Evolutionary conservation across 768 basidiomycete species (phyloP).

Genomic region (Galerina sulciceps): DNA sequence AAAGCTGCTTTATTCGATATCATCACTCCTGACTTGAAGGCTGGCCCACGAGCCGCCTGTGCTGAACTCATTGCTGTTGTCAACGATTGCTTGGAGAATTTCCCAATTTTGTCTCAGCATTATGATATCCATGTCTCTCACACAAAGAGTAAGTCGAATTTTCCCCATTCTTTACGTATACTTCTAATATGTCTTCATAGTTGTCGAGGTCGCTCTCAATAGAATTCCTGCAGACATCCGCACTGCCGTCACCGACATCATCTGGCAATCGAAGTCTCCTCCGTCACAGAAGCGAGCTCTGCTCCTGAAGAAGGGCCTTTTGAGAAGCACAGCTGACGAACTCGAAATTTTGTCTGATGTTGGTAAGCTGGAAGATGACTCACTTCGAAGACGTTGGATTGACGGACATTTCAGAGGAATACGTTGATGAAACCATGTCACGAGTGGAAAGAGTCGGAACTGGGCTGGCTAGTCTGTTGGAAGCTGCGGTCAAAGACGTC

Average conservation of each 20-base stretch:
- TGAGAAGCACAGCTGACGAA: conserved; percentile 72
- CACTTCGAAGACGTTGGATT: neutral
- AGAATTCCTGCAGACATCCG: conserved; percentile 64
- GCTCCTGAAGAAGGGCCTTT: conserved; percentile 70
- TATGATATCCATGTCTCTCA: conserved; percentile 85
- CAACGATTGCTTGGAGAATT: conserved; percentile 68
- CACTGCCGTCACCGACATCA: conserved; percentile 61
- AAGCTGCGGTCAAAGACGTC: conserved; percentile 61
- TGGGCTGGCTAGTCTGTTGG: conserved; percentile 49
- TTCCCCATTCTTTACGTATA: neutral
- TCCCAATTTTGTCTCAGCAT: conserved; percentile 67
- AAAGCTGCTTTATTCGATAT: conserved; percentile 87
- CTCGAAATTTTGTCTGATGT: conserved; percentile 70
- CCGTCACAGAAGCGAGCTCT: conserved; percentile 70
- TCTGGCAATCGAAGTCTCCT: conserved; percentile 68
- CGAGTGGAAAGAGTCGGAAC: conserved; percentile 68
- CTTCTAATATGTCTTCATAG: conserved; percentile 38
- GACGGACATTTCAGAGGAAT: conserved; percentile 49
- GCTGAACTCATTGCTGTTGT: conserved; percentile 77
- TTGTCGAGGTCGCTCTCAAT: conserved; percentile 65
- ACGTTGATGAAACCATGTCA: conserved; percentile 58
- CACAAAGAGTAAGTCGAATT: conserved; percentile 58
- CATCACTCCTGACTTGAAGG: conserved; percentile 71
- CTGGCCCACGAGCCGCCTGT: conserved; percentile 68
- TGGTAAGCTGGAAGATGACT: conserved; percentile 38